Evolutionary conservation across 2,329 filamentous ascomycete species (phyloP), one percentile per base, ranked within the genome.

Genomic region (Reticulascus tulasneorum): DNA sequence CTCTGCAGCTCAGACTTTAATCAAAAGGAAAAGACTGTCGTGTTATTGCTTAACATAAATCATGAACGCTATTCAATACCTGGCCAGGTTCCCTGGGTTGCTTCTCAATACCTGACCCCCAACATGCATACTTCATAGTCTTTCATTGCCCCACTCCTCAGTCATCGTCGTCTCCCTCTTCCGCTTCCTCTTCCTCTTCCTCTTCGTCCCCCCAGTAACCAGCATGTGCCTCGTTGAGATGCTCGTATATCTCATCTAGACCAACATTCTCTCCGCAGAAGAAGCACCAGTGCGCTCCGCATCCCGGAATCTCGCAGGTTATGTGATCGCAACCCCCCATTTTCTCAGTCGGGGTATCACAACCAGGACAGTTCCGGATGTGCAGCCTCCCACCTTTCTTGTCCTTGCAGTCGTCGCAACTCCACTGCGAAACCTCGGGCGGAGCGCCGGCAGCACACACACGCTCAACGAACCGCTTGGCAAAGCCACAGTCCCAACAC

Each of bases 401-500:
- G 40, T 40, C 44, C 42, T 42, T 22, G 42, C 66, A 75, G 1
- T 51, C 52, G 9, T 65, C 64, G 37, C 70, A 75, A 2, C 29
- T 33, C 64, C 69, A 75, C 9, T 47, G 38, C 2, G 35, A 34
- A 4, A 69, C 37, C 13, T 64, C 58, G 2, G 51, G 49, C 0
- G 65, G 62, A 2, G 56, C 56, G 0, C 64, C 68, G 0, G 52
- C 52, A 0, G 62, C 66, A 42, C 71, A 75, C 3, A 60, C 61
- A 6, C 69, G 53, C 44, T 67, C 64, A 13, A 65, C 54, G 33
- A 58, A 62, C 38, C 54, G 54, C 44, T 59, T 62, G 5, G 70
- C 70, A 9, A 54, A 52, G 4, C 57, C 58, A 35, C 71, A 74
- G 4, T 42, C 48, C 4, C 22, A 38, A 45, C 73, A 77, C 69